Base-by-base conservation (phyloP, 177 flowering plant genomes). In the Tripterygium wilfordii region DNA sequence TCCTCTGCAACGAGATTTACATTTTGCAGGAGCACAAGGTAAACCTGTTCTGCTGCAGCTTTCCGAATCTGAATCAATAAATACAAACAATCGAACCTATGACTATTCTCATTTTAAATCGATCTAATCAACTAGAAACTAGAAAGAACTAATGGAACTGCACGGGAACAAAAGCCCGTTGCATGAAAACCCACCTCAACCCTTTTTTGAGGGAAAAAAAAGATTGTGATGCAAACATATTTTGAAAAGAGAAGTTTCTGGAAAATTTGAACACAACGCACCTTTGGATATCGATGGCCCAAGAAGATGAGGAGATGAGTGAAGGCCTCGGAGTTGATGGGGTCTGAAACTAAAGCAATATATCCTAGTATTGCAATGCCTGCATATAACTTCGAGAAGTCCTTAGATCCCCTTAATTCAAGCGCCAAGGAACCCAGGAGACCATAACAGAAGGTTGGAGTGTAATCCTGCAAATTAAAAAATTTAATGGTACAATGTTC, bases 221-320 rank as follows among this genome's bases (percentile, higher is more conserved):
- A n/a, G n/a, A n/a, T n/a, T n/a, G n/a, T n/a, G n/a, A n/a, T n/a
- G n/a, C n/a, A n/a, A n/a, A n/a, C n/a, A n/a, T n/a, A n/a, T n/a
- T n/a, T n/a, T n/a, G n/a, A n/a, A n/a, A n/a, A n/a, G n/a, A n/a
- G n/a, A n/a, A n/a, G n/a, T n/a, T n/a, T n/a, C n/a, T n/a, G n/a
- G n/a, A 28, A 28, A 4, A 28, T 28, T 28, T 28, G 17, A 14
- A 15, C 16, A 28, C 12, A 18, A 48, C 63, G 43, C 36, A 85
- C 98, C 98, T 88, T 92, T 10, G 97, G 96, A 57, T 79, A 92
- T 19, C 94, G 83, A 70, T 89, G 96, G 51, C 65, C 69, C 42
- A 92, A 84, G 61, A 84, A 78, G 44, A 57, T 57, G 17, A 86
- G 79, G 46, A 92, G 86, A 53, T 80, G 78, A 50, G 77, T 58